phyloP scores from a whole-genome alignment of 2,329 filamentous ascomycete genomes.

The Fusarium sp. region DNA sequence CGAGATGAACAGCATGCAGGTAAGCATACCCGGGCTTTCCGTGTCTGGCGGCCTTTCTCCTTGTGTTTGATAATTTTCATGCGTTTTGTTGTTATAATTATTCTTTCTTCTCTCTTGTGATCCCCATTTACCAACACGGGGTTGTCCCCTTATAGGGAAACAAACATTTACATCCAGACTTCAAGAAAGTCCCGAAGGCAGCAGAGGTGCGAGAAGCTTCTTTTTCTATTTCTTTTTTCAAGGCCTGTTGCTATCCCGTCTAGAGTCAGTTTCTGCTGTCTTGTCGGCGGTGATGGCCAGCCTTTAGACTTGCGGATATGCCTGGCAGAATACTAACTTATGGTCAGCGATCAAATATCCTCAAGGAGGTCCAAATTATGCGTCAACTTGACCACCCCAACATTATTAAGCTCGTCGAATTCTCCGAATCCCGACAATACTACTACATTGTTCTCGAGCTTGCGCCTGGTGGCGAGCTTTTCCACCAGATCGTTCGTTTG shows the following conservation, averaged over 20 bases:
- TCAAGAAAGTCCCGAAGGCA: slow-evolving; percentile 93
- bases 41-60: slow-evolving; percentile 40
- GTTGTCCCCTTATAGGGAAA: slow-evolving; percentile 75
- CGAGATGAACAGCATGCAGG: slow-evolving; percentile 99
- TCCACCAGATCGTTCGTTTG: slow-evolving; percentile 97
- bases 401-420: slow-evolving; percentile 92
- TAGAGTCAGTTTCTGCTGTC: slow-evolving; percentile 39
- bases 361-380: slow-evolving; percentile 99
- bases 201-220: slow-evolving; percentile 85
- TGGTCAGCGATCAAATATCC: slow-evolving; percentile 89
- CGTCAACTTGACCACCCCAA: slow-evolving; percentile 95
- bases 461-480: slow-evolving; percentile 93
- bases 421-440: slow-evolving; percentile 92
- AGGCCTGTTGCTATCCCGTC: slow-evolving; percentile 35
- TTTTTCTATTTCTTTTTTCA: slow-evolving; percentile 45
- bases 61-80: slow-evolving; percentile 32
- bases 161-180: slow-evolving; percentile 93
- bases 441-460: slow-evolving; percentile 98
- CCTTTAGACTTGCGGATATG: slow-evolving; percentile 27
- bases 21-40: slow-evolving; percentile 65
- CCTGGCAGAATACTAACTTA: slow-evolving; percentile 45
- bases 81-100: slow-evolving; percentile 2
- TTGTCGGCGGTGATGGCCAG: slow-evolving; percentile 30
- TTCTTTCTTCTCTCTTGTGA: slow-evolving; percentile 28
- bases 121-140: slow-evolving; percentile 65